Base-by-base conservation (phyloP, 768 basidiomycete genomes). In the Obba rivulosa region DNA sequence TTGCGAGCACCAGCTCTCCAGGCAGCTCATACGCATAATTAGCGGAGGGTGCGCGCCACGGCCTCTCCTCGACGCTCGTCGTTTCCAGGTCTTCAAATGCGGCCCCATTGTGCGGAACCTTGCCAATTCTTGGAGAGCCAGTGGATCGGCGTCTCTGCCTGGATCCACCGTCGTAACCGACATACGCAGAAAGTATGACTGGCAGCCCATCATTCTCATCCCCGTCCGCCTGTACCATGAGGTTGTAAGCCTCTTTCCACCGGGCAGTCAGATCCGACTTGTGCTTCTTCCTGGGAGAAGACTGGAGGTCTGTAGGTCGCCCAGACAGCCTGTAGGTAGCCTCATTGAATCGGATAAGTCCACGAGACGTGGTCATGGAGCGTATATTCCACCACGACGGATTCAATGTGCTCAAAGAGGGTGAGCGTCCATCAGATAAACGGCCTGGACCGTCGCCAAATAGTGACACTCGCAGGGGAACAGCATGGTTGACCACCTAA, bases 1-100 rank as follows among this genome's bases (percentile, higher is more conserved):
- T 61, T 5, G 82, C 81, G 11, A 88, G 68, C 2, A 88, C 66
- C 1, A 81, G 62, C 60, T 89, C 87, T 2, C 85, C 87, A 2
- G 85, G 85, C 34, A 87, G 77, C 14, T 74, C 63, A 20, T 85
- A 68, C 0, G 68, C 62, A 3, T 66, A 65, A 52, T 86, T 81
- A 2, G 70, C 63, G 14, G 65, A 69, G 4, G 75, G 75, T 9
- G 74, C 71, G 1, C 67, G 65, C 70, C 67, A 74, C 8, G 24
- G 38, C n/a, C 20, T 36, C 28, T 54, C 50, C 13, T 31, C 28
- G 28, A 31, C 28, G 28, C 5, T 31, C 31, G 55, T 55, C 18
- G 36, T 45, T n/a, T 38, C 48, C 8, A 5, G 16, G 5, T n/a
- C 38, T n/a, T 5, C 16, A 39, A 8, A 8, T 39, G 38, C n/a